Evolutionary conservation across 129 eudicot genomes (phyloP).

Genomic region (Flaveria robusta): DNA sequence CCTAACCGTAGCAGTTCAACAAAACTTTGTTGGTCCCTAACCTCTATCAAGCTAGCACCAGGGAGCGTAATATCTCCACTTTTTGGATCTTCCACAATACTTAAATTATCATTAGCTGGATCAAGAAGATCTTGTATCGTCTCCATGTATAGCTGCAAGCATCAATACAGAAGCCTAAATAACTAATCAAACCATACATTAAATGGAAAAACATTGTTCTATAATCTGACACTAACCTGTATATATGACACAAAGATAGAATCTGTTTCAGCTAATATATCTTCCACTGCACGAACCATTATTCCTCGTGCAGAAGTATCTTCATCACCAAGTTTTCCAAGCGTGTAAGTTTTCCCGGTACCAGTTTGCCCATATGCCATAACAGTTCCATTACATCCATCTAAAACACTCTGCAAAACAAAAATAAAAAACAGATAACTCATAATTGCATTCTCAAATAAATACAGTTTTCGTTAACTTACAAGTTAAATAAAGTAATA

Average conservation of each 20-base stretch:
- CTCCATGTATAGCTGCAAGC: conserved; percentile 90
- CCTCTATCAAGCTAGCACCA: conserved; percentile 74
- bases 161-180: background rate
- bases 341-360: conserved; percentile 93
- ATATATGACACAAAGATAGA: conserved; percentile 74
- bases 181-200: background rate
- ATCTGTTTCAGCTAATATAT: conserved; percentile 70
- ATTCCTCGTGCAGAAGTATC: conserved; percentile 95
- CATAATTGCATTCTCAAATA: background rate
- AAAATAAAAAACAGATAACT: background rate
- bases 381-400: conserved; percentile 93
- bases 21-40: conserved; percentile 77
- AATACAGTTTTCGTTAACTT: background rate
- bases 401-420: conserved; percentile 79
- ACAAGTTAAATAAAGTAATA: background rate
- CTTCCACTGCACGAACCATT: conserved; percentile 99
- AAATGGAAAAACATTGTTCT: background rate
- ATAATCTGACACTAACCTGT: conserved; percentile 51
- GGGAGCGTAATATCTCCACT: conserved; percentile 94
- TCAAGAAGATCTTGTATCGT: conserved; percentile 92
- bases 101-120: conserved; percentile 77
- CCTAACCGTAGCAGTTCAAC: conserved; percentile 76
- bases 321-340: conserved; percentile 88
- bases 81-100: conserved; percentile 82
- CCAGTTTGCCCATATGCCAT: conserved; percentile 99